Conservation (phyloP, 2,329 filamentous ascomycete genomes). For the Akanthomyces dipterigenus region DNA sequence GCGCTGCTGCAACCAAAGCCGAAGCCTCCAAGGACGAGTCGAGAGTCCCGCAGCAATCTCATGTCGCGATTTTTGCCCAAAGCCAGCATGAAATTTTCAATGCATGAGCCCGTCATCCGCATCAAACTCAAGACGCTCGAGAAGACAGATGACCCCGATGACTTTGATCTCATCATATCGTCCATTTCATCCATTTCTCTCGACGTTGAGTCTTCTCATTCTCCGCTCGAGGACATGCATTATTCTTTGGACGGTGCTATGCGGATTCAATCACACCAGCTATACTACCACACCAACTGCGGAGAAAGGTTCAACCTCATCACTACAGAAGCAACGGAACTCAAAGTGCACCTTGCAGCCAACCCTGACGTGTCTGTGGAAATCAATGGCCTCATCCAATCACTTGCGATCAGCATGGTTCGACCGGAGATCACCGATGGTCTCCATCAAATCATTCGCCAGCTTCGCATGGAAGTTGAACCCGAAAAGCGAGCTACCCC, state of each 20-base stretch:
- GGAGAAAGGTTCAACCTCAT: slow-evolving; percentile 81
- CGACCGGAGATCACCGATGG: slow-evolving; percentile 90
- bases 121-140: slow-evolving; percentile 79
- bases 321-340: slow-evolving; percentile 78
- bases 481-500: slow-evolving; percentile 46
- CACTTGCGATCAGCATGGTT: slow-evolving; percentile 82
- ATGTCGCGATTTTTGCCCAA: slow-evolving; percentile 91
- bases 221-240: slow-evolving; percentile 71
- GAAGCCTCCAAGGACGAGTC: slow-evolving; percentile 26
- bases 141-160: slow-evolving; percentile 57
- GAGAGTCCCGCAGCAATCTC: slow-evolving; percentile 54
- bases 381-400: slow-evolving; percentile 72
- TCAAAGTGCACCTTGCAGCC: slow-evolving; percentile 79
- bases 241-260: slow-evolving; percentile 81
- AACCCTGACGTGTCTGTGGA: slow-evolving; percentile 80
- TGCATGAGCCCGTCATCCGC: slow-evolving; percentile 91
- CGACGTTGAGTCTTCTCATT: slow-evolving; percentile 94
- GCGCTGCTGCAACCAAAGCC: slow-evolving; percentile 60
- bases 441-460: slow-evolving; percentile 81
- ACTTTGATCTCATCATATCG: slow-evolving; percentile 92
- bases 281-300: slow-evolving; percentile 89
- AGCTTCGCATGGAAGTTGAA: slow-evolving; percentile 66
- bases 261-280: slow-evolving; percentile 74
- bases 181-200: slow-evolving; percentile 90
- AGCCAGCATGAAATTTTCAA: slow-evolving; percentile 87